A percentile compares a stretch with the other conserved stretches of the same genome.
Conservation (phyloP, 352 stramenopile species). For the Phytophthora sojae region DNA sequence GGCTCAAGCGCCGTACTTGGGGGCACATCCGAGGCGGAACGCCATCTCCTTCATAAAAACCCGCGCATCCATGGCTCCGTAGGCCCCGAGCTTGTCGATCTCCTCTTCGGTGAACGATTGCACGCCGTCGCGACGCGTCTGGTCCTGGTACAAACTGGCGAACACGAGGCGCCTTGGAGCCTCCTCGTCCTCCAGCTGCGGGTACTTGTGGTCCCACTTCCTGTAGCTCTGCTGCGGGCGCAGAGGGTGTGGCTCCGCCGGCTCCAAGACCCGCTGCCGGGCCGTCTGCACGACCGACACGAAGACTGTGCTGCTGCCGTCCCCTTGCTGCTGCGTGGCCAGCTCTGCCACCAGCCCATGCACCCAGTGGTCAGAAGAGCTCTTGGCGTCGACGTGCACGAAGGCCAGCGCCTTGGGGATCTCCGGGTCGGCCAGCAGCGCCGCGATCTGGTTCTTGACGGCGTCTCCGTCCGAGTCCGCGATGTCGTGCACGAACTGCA, state of each 20-base stretch:
- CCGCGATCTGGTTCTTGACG: slow-evolving; percentile 31
- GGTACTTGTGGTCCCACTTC: slow-evolving; percentile 68
- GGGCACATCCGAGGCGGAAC: slow-evolving; percentile 76
- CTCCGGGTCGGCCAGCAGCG: slow-evolving; percentile 38
- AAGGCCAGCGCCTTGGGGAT: slow-evolving; percentile 65
- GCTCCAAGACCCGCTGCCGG: slow-evolving; percentile 4
- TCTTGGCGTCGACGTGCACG: slow-evolving; percentile 47
- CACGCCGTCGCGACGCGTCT: slow-evolving; percentile 68
- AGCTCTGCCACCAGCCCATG: slow-evolving; percentile 49
- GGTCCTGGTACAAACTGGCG: slow-evolving; percentile 63
- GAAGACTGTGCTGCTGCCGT: slow-evolving; percentile 47
- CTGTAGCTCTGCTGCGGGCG: slow-evolving; percentile 72
- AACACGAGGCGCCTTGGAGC: slow-evolving; percentile 53
- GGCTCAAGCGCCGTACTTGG: slow-evolving; percentile 80
- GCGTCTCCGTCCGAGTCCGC: slow-evolving; percentile 2
- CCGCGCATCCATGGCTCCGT: slow-evolving; percentile 74
- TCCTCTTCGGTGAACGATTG: slow-evolving; percentile 58
- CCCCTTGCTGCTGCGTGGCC: slow-evolving; percentile 35
- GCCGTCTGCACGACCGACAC: slow-evolving; percentile 56
- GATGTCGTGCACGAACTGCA: slow-evolving; percentile 39
- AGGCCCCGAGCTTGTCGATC: slow-evolving; percentile 59
- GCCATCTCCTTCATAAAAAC: slow-evolving; percentile 84
- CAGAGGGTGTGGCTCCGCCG: slow-evolving; percentile 45
- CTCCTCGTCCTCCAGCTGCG: slow-evolving; percentile 4
- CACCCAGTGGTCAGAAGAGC: slow-evolving; percentile 49